Base-by-base conservation (phyloP, 2,329 filamentous ascomycete species). In the Piedraia hortae region DNA sequence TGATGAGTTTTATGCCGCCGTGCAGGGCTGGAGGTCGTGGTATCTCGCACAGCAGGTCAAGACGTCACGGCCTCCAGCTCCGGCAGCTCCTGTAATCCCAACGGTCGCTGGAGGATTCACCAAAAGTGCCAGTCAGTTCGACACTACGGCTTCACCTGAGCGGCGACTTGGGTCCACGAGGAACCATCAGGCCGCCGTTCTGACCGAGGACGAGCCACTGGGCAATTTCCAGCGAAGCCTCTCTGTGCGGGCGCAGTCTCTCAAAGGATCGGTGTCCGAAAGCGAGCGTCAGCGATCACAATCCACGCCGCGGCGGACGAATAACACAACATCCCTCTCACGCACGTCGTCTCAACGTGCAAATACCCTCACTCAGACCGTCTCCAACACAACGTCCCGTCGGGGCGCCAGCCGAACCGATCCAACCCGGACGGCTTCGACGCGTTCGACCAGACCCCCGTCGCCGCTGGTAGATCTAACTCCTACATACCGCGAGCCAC, bases 1-100 rank as follows among this genome's bases (percentile, higher is more conserved):
- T 1, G 54, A 58, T n/a, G 48, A 51, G 8, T 90, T 82, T 46
- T 66, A 71, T 36, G 52, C 58, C 9, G 56, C 58, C 12, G 56
- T 89, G 1, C 77, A 90, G 29, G 50, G 49, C 17, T 91, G 80
- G 80, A 62, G 82, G 26, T 88, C 74, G 43, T 90, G 78, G 77
- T 90, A 90, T 37, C 48, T 91, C 5, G 70, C 75, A n/a, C n/a
- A n/a, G n/a, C n/a, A n/a, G n/a, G n/a, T 68, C 32, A 53, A 60
- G 26, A 56, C 54, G 12, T 22, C 25, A 11, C 28, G 28, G 10
- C 18, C 25, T 22, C 10, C 12, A 19, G 17, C 21, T 20, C 12
- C 23, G 22, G 7, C 21, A 28, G 10, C 19, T 13, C 7, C 10
- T 16, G 12, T 18, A 8, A 23, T 22, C 11, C 20, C 20, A 18